Evolutionary conservation across 495 filamentous ascomycete genomes (phyloP).

Genomic region (Cladorrhinum samala): DNA sequence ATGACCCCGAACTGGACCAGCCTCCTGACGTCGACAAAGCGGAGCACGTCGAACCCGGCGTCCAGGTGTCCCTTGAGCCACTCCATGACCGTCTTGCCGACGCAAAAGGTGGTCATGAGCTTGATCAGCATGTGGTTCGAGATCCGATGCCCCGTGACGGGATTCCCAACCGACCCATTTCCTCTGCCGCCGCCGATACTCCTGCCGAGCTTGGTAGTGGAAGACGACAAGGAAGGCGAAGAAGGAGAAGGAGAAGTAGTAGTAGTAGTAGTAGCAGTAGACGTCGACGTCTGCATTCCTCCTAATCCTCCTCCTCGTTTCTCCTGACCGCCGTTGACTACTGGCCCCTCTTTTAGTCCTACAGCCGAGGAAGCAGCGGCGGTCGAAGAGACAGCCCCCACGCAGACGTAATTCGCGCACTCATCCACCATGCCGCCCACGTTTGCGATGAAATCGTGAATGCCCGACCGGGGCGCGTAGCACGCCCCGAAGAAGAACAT

Average conservation of each 20-base stretch:
- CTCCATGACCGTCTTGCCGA: slow-evolving; percentile 70
- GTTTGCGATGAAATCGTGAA: slow-evolving; percentile 65
- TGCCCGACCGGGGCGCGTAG: slow-evolving; percentile 74
- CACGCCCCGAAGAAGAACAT: slow-evolving; percentile 89
- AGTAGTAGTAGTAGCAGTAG: too few relatives aligned
- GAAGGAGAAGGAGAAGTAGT: not conserved
- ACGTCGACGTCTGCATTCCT: too few relatives aligned
- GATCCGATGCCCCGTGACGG: slow-evolving; percentile 27
- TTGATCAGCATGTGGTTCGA: slow-evolving; percentile 52
- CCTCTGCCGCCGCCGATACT: too few relatives aligned
- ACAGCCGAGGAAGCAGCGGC: too few relatives aligned
- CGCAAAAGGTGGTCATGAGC: slow-evolving; percentile 72
- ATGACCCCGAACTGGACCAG: slow-evolving; percentile 94
- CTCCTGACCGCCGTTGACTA: too few relatives aligned
- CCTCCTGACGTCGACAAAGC: slow-evolving; percentile 75
- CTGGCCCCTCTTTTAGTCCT: too few relatives aligned
- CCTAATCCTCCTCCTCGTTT: too few relatives aligned
- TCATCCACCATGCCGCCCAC: slow-evolving; percentile 70
- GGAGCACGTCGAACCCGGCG: slow-evolving; percentile 49
- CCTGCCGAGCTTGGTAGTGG: too few relatives aligned
- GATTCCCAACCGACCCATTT: too few relatives aligned
- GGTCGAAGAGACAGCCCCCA: slow-evolving; percentile 17
- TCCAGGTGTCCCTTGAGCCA: slow-evolving; percentile 71
- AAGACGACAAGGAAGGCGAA: not conserved
- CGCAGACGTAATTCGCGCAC: slow-evolving; percentile 73